A percentile compares a stretch with the other conserved stretches of the same genome.
Evolutionary conservation across 768 basidiomycete species (phyloP).

Genomic region (Naganishia vaughanmartiniae): DNA sequence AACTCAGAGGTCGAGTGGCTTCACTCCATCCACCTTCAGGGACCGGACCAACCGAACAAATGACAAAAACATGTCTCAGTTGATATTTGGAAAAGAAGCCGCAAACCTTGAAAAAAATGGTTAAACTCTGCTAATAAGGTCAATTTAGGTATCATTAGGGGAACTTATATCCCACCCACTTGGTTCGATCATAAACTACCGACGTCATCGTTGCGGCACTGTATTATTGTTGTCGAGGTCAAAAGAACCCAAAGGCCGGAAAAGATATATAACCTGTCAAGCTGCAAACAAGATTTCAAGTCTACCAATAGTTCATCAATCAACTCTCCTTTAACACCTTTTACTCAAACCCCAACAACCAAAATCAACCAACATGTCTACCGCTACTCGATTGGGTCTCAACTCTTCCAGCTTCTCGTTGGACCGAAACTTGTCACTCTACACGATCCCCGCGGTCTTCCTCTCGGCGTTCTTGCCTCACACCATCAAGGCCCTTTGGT

Average conservation of each 20-base stretch:
- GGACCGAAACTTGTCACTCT: slow-evolving; percentile 32
- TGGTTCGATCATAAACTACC: neutral
- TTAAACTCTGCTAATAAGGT: neutral
- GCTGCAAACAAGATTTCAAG: neutral
- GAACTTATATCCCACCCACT: neutral
- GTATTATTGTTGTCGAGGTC: neutral
- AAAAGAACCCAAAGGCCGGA: neutral
- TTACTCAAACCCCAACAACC: neutral
- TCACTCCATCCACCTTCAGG: too few species aligned
- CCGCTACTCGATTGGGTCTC: slow-evolving; percentile 30
- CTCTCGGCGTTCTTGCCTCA: slow-evolving; percentile 27
- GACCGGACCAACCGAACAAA: too few species aligned
- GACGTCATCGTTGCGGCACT: slow-evolving; percentile 7
- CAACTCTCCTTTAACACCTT: neutral
- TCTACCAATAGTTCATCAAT: neutral
- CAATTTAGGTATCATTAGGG: too few species aligned
- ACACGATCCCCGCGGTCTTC: slow-evolving; percentile 32
- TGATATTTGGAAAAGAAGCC: neutral
- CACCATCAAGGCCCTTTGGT: slow-evolving; percentile 26
- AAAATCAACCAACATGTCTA: slow-evolving; percentile 24
- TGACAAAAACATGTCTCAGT: neutral
- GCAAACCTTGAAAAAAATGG: too few species aligned
- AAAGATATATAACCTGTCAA: neutral
- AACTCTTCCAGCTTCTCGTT: slow-evolving; percentile 28
- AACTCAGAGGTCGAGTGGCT: too few species aligned